phyloP scores from a whole-genome alignment of 305 asterid species.

The Fraxinus greggii region DNA sequence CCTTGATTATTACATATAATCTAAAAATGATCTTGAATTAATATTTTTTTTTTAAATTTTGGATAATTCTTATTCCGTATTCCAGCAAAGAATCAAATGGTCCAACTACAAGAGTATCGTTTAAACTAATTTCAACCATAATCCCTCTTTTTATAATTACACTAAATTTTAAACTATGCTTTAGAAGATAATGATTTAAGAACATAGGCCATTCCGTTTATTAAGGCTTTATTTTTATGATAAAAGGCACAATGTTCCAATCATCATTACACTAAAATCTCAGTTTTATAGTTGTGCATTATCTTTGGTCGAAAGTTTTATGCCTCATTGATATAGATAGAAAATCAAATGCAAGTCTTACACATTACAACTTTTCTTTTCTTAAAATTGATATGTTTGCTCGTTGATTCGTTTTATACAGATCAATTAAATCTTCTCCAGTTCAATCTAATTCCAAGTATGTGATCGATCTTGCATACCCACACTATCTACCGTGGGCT shows the following conservation, averaged over 20 bases:
- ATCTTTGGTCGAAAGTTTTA: neutral
- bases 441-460: neutral
- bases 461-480: neutral
- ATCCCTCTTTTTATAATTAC: neutral
- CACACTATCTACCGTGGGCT: neutral
- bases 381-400: neutral
- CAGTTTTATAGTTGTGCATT: neutral
- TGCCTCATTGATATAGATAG: neutral
- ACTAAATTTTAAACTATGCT: neutral
- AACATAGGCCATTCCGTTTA: neutral
- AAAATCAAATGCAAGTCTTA: neutral
- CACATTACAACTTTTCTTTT: neutral
- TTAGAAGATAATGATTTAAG: neutral
- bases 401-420: neutral
- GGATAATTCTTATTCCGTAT: neutral
- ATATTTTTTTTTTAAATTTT: too few relatives aligned
- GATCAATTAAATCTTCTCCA: neutral
- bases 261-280: neutral
- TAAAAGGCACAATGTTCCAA: neutral
- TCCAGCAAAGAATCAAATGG: slow-evolving; percentile 19
- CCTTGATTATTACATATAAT: neutral
- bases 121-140: neutral
- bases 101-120: slow-evolving; percentile 25
- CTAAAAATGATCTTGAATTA: neutral
- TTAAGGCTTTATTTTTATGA: neutral